A percentile compares a stretch with the other conserved stretches of the same genome.
Conservation (phyloP, 228 moss, liverwort and hornwort species). For the Sphagnum fallax region DNA sequence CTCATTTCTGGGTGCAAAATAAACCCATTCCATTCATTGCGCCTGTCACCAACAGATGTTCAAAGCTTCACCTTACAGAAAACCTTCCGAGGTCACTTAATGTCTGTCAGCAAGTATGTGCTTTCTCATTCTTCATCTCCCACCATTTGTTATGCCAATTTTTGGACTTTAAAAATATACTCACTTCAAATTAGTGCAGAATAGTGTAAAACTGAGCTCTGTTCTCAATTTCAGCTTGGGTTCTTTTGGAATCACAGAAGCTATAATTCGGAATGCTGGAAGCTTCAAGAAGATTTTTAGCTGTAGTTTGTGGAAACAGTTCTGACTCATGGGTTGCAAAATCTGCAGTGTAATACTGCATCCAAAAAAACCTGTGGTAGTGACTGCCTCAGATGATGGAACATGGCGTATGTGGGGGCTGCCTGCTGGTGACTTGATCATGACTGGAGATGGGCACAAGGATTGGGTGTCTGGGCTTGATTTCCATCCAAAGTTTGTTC, state of each 20-base stretch:
- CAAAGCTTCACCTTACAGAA: constrained; percentile 44
- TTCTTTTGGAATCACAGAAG: background rate
- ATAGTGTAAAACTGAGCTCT: too few relatives aligned
- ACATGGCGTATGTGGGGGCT: constrained; percentile 98
- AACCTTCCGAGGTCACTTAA: constrained; percentile 66
- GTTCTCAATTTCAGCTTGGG: background rate
- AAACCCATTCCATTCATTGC: constrained; percentile 35
- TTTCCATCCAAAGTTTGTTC: constrained; percentile 71
- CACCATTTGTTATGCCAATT: background rate
- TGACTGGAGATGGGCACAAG: constrained; percentile 95
- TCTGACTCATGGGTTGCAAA: too few relatives aligned
- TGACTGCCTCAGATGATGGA: constrained; percentile 90
- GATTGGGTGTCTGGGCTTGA: constrained; percentile 96
- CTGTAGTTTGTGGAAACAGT: too few relatives aligned
- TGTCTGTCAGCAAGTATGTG: constrained; percentile 81
- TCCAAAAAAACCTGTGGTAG: constrained; percentile 81
- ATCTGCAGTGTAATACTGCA: constrained; percentile 67
- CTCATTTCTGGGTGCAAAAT: constrained; percentile 52
- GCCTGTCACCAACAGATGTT: constrained; percentile 37
- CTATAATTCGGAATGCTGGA: too few relatives aligned
- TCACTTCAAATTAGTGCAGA: too few relatives aligned
- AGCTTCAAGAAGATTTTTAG: too few relatives aligned
- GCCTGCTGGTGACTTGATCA: constrained; percentile 86
- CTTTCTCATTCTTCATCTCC: background rate
- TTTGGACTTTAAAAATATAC: too few relatives aligned